Percentiles rank a stretch among this genome's conserved stretches.
These are phyloP conservation scores for Hypoxylon sp. DNA, from an alignment of 2,329 filamentous ascomycete species.

Conservation along the genomic window DNA sequence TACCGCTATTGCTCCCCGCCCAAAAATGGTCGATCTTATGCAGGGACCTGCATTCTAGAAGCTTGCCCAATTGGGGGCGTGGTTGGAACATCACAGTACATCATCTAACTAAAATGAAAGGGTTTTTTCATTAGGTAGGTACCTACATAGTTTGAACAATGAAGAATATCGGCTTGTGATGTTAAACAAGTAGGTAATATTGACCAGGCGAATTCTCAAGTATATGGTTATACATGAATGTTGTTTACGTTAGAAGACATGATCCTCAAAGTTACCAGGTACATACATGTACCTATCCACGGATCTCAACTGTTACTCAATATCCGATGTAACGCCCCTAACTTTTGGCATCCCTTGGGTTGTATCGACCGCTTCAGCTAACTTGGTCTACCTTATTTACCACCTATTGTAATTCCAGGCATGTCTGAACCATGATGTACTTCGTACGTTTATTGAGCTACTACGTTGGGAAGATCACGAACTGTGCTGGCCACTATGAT, in stretches of 20 bases:
- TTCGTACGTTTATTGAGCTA: conserved; percentile 10
- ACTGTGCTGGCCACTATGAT: conserved; percentile 24
- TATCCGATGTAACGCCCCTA: conserved; percentile 4
- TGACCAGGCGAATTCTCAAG: neutral
- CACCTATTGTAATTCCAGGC: neutral
- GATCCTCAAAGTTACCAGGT: neutral
- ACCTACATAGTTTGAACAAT: neutral
- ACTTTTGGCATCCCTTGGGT: neutral
- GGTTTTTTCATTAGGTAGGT: too few relatives aligned
- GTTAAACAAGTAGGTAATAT: neutral
- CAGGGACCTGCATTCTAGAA: conserved; percentile 38
- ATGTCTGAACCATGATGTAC: neutral
- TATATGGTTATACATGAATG: neutral
- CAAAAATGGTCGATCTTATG: conserved; percentile 28
- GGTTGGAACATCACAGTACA: conserved; percentile 10
- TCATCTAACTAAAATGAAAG: neutral
- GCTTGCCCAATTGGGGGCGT: conserved; percentile 14
- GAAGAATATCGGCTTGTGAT: neutral
- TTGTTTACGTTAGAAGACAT: neutral
- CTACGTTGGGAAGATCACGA: conserved; percentile 17
- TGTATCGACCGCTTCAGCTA: conserved; percentile 4
- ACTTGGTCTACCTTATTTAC: conserved; percentile 4
- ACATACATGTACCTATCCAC: neutral
- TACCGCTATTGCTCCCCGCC: conserved; percentile 9
- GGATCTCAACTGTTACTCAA: too few relatives aligned